These are phyloP conservation scores for Podila clonocystis DNA, from an alignment of 192 early-diverging fungal genomes.

Conservation along the genomic window DNA sequence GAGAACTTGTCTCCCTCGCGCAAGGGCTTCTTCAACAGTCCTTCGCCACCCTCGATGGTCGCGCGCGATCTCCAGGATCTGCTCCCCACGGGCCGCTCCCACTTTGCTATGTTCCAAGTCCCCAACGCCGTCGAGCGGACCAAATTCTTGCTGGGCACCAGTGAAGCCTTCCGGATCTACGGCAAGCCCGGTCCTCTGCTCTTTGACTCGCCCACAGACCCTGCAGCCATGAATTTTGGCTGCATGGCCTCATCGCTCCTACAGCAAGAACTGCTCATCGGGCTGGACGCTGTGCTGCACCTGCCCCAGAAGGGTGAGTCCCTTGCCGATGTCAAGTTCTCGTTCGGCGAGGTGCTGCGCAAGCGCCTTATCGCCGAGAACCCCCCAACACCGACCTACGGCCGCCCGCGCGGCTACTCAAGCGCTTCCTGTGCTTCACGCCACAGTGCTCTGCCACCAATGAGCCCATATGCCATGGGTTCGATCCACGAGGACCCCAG, in stretches of 20 bases:
- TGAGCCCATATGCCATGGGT: constrained; percentile 3
- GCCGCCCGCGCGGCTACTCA: constrained; percentile 12
- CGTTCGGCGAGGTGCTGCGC: constrained; percentile 53
- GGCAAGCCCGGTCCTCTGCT: constrained; percentile 42
- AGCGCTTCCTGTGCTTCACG: background rate
- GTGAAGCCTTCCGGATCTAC: constrained; percentile 49
- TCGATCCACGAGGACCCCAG: too few species aligned
- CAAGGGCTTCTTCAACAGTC: constrained; percentile 41
- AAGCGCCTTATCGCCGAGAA: constrained; percentile 47
- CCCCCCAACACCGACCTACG: background rate
- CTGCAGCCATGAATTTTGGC: constrained; percentile 50
- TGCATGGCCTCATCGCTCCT: constrained; percentile 46
- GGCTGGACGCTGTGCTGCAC: constrained; percentile 40
- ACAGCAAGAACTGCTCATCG: constrained; percentile 47
- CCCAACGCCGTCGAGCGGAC: constrained; percentile 38
- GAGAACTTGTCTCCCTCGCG: constrained; percentile 21
- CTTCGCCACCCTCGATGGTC: constrained; percentile 15
- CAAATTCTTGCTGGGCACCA: constrained; percentile 38
- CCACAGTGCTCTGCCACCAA: too few species aligned
- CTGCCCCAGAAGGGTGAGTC: constrained; percentile 48
- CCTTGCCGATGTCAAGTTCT: constrained; percentile 54
- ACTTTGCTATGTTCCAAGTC: constrained; percentile 49
- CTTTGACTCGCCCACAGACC: constrained; percentile 44
- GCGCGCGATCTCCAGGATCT: constrained; percentile 35
- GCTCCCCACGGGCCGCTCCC: constrained; percentile 32